Conservation (phyloP, 2,329 filamentous ascomycete species). For the Cladosporium oxysporum region DNA sequence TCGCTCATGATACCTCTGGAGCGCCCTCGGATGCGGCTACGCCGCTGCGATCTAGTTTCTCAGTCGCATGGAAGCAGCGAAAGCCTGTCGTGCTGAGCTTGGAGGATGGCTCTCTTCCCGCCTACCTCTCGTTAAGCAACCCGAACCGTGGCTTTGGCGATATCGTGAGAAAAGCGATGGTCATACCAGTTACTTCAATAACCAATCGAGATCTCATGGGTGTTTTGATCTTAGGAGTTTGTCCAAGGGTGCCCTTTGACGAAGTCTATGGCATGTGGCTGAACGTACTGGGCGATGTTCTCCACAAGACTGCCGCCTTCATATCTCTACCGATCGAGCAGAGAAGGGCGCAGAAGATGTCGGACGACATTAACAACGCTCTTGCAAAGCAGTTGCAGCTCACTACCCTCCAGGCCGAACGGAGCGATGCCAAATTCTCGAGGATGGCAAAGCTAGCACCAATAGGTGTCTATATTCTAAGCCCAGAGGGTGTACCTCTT, state of each 20-base stretch:
- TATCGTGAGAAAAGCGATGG: slow-evolving; percentile 36
- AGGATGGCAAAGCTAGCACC: slow-evolving; percentile 43
- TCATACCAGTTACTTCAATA: slow-evolving; percentile 42
- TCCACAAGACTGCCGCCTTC: slow-evolving; percentile 43
- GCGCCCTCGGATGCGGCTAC: slow-evolving; percentile 28
- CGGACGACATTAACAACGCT: slow-evolving; percentile 40
- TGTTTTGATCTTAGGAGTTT: slow-evolving; percentile 43
- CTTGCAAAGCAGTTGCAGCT: slow-evolving; percentile 39
- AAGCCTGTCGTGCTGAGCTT: slow-evolving; percentile 36
- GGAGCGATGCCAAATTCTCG: slow-evolving; percentile 40
- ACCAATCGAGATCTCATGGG: slow-evolving; percentile 40
- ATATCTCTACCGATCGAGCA: slow-evolving; percentile 43
- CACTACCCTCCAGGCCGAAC: slow-evolving; percentile 26
- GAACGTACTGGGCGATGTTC: slow-evolving; percentile 38
- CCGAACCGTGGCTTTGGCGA: slow-evolving; percentile 41
- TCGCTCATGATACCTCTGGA: slow-evolving; percentile 18
- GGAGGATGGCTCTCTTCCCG: slow-evolving; percentile 34
- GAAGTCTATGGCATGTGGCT: slow-evolving; percentile 43
- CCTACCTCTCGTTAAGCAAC: slow-evolving; percentile 31
- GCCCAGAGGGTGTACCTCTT: slow-evolving; percentile 36
- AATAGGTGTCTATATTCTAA: slow-evolving; percentile 40
- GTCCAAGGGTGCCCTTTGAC: slow-evolving; percentile 42
- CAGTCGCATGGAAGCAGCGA: slow-evolving; percentile 34
- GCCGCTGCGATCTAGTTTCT: slow-evolving; percentile 24
- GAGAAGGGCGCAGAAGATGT: slow-evolving; percentile 37